Evolutionary conservation across 2,329 filamentous ascomycete species (phyloP), one percentile per base, ranked within the genome.

Genomic region (Penicillium polonicum): DNA sequence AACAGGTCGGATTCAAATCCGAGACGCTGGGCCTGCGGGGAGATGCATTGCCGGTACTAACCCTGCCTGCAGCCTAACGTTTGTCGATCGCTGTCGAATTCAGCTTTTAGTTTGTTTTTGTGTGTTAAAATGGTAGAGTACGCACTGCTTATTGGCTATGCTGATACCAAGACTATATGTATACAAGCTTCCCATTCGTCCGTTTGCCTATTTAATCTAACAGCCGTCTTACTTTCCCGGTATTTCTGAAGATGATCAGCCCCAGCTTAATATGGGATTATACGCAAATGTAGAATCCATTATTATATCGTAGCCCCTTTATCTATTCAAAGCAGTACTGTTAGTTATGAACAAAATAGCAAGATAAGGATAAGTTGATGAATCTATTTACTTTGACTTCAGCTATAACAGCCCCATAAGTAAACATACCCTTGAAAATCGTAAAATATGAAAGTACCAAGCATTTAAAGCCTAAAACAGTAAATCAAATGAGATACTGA

Each of bases 61-160:
- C 44, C 23, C 23, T 23, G 21, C 21, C 15, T 49, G 15, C 27
- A 48, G 23, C 8, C 31, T 7, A 56, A 55, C 23, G 31, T 51
- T 31, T 33, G 55, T 39, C 21, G 55, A 57, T 48, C 55, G 21
- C 21, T 48, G 36, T 52, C 29, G 41, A 46, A 42, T 42, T 33
- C 35, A 19, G 43, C 15, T 19, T 33, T 9, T 17, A 4, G n/a
- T n/a, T 2, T 10, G n/a, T 13, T 2, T 5, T 15, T 51, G 38
- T 8, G 33, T 17, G 19, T 15, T n/a, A 25, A 36, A 21, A 25
- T 4, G 8, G 4, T 29, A 9, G 8, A 13, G 2, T 29, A n/a
- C 5, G 9, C 13, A 39, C 19, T 15, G 13, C 17, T 45, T 15
- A 52, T 56, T 52, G 46, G 53, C 13, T 38, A 27, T n/a, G 10